Evolutionary conservation across 768 basidiomycete genomes (phyloP).

Genomic region (Podaxis rugospora): DNA sequence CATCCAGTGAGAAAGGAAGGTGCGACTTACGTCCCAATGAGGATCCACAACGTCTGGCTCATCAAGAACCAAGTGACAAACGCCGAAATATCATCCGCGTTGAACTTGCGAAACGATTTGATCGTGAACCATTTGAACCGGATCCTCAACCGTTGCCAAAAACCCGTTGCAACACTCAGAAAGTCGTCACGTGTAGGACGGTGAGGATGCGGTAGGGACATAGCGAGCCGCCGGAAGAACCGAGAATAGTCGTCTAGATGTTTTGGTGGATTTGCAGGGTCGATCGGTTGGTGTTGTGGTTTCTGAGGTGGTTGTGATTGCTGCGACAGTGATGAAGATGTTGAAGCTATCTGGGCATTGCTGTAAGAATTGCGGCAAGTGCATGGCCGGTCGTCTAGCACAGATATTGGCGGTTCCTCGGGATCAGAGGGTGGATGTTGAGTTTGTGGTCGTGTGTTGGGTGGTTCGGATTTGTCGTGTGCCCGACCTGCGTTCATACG

Average conservation of each 20-base stretch:
- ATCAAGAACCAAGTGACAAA: conserved; percentile 95
- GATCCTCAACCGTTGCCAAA: conserved; percentile 85
- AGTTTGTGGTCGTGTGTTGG: conserved; percentile 1
- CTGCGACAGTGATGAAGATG: neutral
- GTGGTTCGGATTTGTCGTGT: neutral
- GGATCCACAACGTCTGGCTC: conserved; percentile 94
- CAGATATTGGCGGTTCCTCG: neutral
- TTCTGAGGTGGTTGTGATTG: conserved; percentile 6
- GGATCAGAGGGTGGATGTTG: neutral
- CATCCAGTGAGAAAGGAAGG: neutral
- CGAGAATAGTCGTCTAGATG: conserved; percentile 66
- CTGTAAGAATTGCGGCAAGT: neutral
- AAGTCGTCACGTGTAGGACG: conserved; percentile 89
- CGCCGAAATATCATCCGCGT: conserved; percentile 94
- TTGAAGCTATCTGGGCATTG: neutral
- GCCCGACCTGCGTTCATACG: neutral
- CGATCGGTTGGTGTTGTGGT: conserved; percentile 11
- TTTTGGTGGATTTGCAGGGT: conserved; percentile 14
- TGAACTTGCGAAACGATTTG: conserved; percentile 89
- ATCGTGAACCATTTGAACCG: conserved; percentile 99
- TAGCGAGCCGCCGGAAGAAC: conserved; percentile 77
- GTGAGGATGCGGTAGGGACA: conserved; percentile 71
- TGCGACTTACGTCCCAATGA: conserved; percentile 80
- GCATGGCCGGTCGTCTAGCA: neutral
- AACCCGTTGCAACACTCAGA: conserved; percentile 79